phyloP scores from a whole-genome alignment of 768 basidiomycete species.

The Scleroderma bovista region DNA sequence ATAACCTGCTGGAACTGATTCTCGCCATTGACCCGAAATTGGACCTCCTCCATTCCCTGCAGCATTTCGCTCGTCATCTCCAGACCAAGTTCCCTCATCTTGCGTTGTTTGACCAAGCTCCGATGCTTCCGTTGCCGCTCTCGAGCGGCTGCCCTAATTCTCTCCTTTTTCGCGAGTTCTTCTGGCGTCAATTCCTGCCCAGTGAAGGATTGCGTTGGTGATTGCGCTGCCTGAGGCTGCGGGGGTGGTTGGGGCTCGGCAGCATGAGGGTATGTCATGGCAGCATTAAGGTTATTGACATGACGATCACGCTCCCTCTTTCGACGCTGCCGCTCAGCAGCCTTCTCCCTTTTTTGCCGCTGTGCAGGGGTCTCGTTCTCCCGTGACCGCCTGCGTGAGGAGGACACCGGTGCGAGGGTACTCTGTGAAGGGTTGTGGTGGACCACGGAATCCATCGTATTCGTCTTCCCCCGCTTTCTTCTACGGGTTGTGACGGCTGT shows the following conservation, averaged over 20 bases:
- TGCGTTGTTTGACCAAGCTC: constrained; percentile 68
- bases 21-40: constrained; percentile 51
- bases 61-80: constrained; percentile 76
- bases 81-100: constrained; percentile 76
- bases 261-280: constrained; percentile 36
- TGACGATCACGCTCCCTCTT: constrained; percentile 70
- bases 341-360: constrained; percentile 77
- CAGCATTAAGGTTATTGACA: constrained; percentile 35
- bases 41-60: constrained; percentile 59
- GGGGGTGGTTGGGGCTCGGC: constrained; percentile 27
- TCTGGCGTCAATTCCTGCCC: constrained; percentile 48
- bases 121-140: constrained; percentile 84
- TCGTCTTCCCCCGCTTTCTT: constrained; percentile 18
- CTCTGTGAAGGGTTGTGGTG: constrained; percentile 29
- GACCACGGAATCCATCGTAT: constrained; percentile 30
- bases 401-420: constrained; percentile 25
- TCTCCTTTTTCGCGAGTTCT: constrained; percentile 61
- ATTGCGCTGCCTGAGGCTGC: constrained; percentile 30
- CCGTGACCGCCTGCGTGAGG: constrained; percentile 48
- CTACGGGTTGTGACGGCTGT: constrained; percentile 28
- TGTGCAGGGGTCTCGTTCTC: constrained; percentile 73
- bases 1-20: constrained; percentile 33
- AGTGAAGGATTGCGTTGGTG: constrained; percentile 18
- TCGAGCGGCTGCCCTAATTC: constrained; percentile 69
- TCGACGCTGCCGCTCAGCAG: constrained; percentile 77